Conservation (phyloP, 163 green algal genomes). For the Volvox carteri region DNA sequence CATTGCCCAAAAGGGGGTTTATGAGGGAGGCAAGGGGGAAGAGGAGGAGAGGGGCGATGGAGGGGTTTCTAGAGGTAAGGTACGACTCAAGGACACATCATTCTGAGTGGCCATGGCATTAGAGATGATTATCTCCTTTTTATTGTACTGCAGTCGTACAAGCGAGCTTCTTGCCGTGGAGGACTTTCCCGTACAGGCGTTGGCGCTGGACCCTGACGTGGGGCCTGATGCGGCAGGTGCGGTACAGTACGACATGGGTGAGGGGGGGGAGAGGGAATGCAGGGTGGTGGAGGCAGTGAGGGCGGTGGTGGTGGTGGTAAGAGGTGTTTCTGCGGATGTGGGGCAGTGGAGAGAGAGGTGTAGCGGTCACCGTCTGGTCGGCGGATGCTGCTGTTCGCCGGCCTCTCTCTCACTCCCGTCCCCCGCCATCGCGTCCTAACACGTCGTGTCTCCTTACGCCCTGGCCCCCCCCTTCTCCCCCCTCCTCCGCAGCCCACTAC, state of each 20-base stretch:
- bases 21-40: neutral
- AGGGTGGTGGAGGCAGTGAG: constrained; percentile 20
- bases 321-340: too few species aligned
- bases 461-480: neutral
- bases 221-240: neutral
- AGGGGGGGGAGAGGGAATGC: constrained; percentile 33
- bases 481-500: neutral
- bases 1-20: too few species aligned
- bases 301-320: too few species aligned
- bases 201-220: constrained; percentile 48
- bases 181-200: constrained; percentile 69
- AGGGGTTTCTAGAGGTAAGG: neutral
- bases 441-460: too few species aligned
- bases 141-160: constrained; percentile 66
- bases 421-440: too few species aligned
- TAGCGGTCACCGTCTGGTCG: too few species aligned
- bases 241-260: constrained; percentile 37
- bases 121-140: too few species aligned
- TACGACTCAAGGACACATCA: too few species aligned
- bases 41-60: neutral
- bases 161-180: constrained; percentile 85
- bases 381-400: too few species aligned
- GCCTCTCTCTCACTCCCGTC: too few species aligned
- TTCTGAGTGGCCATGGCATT: too few species aligned
- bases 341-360: neutral